Evolutionary conservation across 176 grass and related monocot genomes (phyloP).

Genomic region (Thinopyrum elongatum): DNA sequence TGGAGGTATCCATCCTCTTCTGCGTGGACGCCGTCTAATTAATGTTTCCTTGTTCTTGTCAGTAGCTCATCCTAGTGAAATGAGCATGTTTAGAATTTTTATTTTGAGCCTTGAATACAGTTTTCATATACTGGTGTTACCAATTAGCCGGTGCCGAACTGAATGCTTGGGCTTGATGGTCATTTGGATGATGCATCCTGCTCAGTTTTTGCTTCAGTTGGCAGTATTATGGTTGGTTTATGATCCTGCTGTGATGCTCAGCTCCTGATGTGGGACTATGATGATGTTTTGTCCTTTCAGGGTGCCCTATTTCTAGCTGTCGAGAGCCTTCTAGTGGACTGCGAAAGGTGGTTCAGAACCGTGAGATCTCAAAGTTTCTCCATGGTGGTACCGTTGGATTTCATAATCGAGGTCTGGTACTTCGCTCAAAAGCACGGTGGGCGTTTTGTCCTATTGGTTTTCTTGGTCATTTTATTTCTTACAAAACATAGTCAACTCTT

Average conservation of each 20-base stretch:
- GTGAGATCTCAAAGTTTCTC: slow-evolving; percentile 13
- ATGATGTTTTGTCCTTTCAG: slow-evolving; percentile 19
- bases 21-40: not conserved
- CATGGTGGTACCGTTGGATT: not conserved
- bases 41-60: not conserved
- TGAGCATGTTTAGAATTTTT: not conserved
- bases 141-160: not conserved
- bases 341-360: slow-evolving; percentile 51
- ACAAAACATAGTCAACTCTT: no score
- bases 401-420: slow-evolving; percentile 38
- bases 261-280: not conserved
- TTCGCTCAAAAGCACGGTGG: slow-evolving; percentile 44
- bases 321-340: slow-evolving; percentile 51
- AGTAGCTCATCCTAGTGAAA: not conserved
- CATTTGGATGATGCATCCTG: not conserved
- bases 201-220: not conserved
- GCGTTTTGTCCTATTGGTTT: no score
- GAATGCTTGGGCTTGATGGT: not conserved
- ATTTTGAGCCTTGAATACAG: not conserved
- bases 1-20: slow-evolving; percentile 32
- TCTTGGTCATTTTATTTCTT: no score
- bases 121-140: not conserved
- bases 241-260: not conserved
- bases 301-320: slow-evolving; percentile 62
- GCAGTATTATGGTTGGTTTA: no score